phyloP scores from a whole-genome alignment of 441 rosid genomes.

The Gossypium gossypioides region DNA sequence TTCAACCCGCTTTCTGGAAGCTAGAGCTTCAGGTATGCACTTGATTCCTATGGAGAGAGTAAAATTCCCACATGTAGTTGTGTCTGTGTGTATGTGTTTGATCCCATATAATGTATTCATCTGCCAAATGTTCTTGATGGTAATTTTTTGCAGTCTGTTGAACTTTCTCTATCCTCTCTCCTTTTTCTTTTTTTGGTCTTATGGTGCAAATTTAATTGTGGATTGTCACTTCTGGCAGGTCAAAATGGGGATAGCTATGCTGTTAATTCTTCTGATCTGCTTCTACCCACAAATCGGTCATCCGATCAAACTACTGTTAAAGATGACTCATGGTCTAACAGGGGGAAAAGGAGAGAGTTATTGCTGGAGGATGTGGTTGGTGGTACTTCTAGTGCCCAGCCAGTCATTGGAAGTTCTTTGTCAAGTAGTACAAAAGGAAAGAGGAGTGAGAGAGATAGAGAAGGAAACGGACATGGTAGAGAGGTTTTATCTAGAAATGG shows the following conservation, averaged over 20 bases:
- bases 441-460: slow-evolving; percentile 96
- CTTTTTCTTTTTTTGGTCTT: neutral
- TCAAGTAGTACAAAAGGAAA: slow-evolving; percentile 80
- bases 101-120: neutral
- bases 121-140: slow-evolving; percentile 7
- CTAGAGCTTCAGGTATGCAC: slow-evolving; percentile 33
- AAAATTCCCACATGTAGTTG: neutral
- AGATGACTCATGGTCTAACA: slow-evolving; percentile 67
- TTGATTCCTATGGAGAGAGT: slow-evolving; percentile 11
- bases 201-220: slow-evolving; percentile 1
- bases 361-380: slow-evolving; percentile 77
- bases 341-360: slow-evolving; percentile 82
- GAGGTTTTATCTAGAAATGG: slow-evolving; percentile 61
- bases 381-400: slow-evolving; percentile 28
- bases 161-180: neutral
- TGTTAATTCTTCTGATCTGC: slow-evolving; percentile 38
- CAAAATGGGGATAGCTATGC: slow-evolving; percentile 43
- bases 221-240: slow-evolving; percentile 25
- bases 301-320: slow-evolving; percentile 38
- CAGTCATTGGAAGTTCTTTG: slow-evolving; percentile 53
- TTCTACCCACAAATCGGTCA: slow-evolving; percentile 34
- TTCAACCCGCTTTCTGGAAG: slow-evolving; percentile 27
- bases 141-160: neutral
- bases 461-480: slow-evolving; percentile 71
- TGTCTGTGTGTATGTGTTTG: neutral